These are phyloP conservation scores for Phytopythium cucurbitacearum DNA, from an alignment of 352 stramenopile species.

Conservation along the genomic window DNA sequence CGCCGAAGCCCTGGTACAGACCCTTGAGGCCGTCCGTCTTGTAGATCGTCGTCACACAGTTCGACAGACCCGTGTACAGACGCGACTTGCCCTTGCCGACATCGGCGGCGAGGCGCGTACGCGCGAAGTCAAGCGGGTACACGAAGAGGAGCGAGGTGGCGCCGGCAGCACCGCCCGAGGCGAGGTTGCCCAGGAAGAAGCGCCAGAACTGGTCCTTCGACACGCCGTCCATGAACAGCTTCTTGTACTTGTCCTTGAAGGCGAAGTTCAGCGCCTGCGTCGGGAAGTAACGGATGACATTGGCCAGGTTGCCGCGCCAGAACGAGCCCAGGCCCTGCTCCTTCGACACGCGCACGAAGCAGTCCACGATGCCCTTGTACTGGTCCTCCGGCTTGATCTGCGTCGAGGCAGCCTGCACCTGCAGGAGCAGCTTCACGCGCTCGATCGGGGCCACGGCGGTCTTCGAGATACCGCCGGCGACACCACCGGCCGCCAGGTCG, in stretches of 20 bases:
- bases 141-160: slow-evolving; percentile 95
- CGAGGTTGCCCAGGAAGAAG: slow-evolving; percentile 98
- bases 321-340: slow-evolving; percentile 89
- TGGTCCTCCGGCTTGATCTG: slow-evolving; percentile 91
- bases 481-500: slow-evolving; percentile 82
- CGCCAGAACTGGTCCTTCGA: slow-evolving; percentile 97
- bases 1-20: slow-evolving; percentile 99
- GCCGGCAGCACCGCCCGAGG: slow-evolving; percentile 95
- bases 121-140: slow-evolving; percentile 98
- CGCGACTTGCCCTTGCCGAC: slow-evolving; percentile 95
- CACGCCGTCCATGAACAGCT: slow-evolving; percentile 82
- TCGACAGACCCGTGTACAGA: slow-evolving; percentile 96
- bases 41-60: slow-evolving; percentile 97
- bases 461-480: slow-evolving; percentile 89
- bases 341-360: slow-evolving; percentile 84
- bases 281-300: slow-evolving; percentile 92
- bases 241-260: slow-evolving; percentile 94
- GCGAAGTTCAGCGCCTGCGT: slow-evolving; percentile 92
- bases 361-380: slow-evolving; percentile 91
- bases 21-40: slow-evolving; percentile 86
- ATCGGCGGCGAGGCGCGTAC: slow-evolving; percentile 98
- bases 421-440: slow-evolving; percentile 90
- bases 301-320: slow-evolving; percentile 90
- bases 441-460: slow-evolving; percentile 88
- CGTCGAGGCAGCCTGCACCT: slow-evolving; percentile 87